A percentile compares a stretch with the other conserved stretches of the same genome.
These are phyloP conservation scores for Monosporascus cannonballus DNA, from an alignment of 2,329 filamentous ascomycete species.

Conservation along the genomic window DNA sequence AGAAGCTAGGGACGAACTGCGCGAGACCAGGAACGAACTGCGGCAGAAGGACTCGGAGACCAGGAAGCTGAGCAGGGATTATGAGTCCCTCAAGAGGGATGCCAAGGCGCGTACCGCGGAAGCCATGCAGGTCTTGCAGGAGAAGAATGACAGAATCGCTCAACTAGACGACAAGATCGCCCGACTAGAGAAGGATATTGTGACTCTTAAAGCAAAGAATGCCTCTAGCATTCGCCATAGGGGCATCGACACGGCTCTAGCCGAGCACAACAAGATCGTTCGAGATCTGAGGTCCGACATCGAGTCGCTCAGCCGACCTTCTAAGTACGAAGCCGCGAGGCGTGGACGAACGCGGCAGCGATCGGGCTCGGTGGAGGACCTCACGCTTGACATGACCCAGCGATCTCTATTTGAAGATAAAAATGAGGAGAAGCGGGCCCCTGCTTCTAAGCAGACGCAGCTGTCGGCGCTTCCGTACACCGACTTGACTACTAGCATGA, in stretches of 20 bases:
- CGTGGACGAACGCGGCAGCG: slow-evolving; percentile 10
- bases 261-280: slow-evolving; percentile 14
- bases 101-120: slow-evolving; percentile 49
- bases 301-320: slow-evolving; percentile 17
- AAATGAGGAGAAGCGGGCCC: slow-evolving; percentile 3
- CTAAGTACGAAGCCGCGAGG: slow-evolving; percentile 12
- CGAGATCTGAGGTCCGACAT: slow-evolving; percentile 20
- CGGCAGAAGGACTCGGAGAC: slow-evolving; percentile 43
- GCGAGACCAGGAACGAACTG: slow-evolving; percentile 37
- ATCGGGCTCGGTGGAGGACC: slow-evolving; percentile 20
- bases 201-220: slow-evolving; percentile 32
- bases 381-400: slow-evolving; percentile 21
- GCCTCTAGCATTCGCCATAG: slow-evolving; percentile 6
- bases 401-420: slow-evolving; percentile 15
- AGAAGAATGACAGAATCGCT: slow-evolving; percentile 51
- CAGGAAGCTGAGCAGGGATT: slow-evolving; percentile 43
- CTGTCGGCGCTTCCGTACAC: slow-evolving; percentile 4
- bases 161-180: slow-evolving; percentile 52
- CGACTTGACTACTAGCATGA: slow-evolving; percentile 25
- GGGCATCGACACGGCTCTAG: slow-evolving; percentile 8
- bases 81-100: slow-evolving; percentile 47
- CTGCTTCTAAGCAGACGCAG: slow-evolving; percentile 1
- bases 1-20: slow-evolving; percentile 38
- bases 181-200: slow-evolving; percentile 48
- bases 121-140: slow-evolving; percentile 47